Conservation (phyloP, 257 asterid genomes). For the Cynanchum wilfordii region DNA sequence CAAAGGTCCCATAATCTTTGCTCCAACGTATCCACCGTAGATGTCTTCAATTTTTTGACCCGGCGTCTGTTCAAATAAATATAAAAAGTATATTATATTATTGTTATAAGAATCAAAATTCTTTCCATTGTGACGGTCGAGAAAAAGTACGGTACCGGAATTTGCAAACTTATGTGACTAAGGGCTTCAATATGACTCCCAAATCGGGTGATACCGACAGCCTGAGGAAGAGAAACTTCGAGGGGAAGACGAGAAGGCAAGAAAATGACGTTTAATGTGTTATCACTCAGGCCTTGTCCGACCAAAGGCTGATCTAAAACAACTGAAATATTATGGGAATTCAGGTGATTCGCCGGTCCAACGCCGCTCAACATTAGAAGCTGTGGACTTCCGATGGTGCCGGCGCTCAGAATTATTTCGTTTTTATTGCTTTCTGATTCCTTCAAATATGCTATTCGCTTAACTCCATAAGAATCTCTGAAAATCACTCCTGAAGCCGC, state of each 20-base stretch:
- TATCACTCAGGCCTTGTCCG: constrained; percentile 86
- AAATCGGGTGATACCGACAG: constrained; percentile 63
- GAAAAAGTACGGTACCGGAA: not conserved
- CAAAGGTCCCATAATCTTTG: constrained; percentile 61
- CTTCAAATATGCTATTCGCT: constrained; percentile 55
- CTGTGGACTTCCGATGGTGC: constrained; percentile 26
- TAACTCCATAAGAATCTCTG: constrained; percentile 51
- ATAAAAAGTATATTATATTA: too few relatives aligned
- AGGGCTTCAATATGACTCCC: constrained; percentile 64
- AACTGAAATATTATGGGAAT: constrained; percentile 44
- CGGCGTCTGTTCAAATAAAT: constrained; percentile 22
- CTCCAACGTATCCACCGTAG: constrained; percentile 68
- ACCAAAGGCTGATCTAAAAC: constrained; percentile 65
- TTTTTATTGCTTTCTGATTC: constrained; percentile 36
- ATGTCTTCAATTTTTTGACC: constrained; percentile 37
- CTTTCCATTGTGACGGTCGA: too few relatives aligned
- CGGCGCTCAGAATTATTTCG: constrained; percentile 63
- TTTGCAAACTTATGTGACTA: constrained; percentile 46
- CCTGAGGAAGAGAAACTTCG: constrained; percentile 74
- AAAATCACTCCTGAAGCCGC: constrained; percentile 62
- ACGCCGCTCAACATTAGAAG: constrained; percentile 74
- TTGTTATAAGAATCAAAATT: too few relatives aligned
- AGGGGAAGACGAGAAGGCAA: constrained; percentile 72
- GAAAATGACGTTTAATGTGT: constrained; percentile 84
- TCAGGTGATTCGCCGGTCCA: constrained; percentile 59